Evolutionary conservation across 139 green algal species (phyloP).

Genomic region (Chlamydomonas sphaeroides): DNA sequence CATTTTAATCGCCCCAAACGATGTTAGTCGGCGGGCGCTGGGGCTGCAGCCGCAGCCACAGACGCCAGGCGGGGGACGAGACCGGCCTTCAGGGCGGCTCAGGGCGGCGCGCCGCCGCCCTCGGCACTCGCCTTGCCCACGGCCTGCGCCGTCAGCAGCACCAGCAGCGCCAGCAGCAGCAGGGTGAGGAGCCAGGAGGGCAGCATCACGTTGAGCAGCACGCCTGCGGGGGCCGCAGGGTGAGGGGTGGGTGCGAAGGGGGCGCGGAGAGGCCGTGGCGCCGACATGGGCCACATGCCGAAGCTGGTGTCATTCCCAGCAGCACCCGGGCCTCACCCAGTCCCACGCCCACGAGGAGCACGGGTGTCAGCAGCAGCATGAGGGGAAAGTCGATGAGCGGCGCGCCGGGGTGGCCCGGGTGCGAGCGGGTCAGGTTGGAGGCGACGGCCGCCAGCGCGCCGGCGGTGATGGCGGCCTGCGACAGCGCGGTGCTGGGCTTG

Average conservation of each 20-base stretch:
- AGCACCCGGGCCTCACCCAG: constrained; percentile 20
- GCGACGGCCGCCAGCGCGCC: constrained; percentile 46
- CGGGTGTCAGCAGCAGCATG: constrained; percentile 54
- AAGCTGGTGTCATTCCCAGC: no score
- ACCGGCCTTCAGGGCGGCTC: no score
- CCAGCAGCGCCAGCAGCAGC: constrained; percentile 56
- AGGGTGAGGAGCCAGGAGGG: constrained; percentile 60
- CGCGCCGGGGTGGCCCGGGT: constrained; percentile 27
- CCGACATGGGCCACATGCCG: no score
- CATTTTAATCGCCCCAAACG: no score
- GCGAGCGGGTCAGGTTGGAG: constrained; percentile 21
- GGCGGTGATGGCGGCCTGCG: constrained; percentile 58
- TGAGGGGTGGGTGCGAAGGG: background rate
- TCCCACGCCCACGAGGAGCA: constrained; percentile 56
- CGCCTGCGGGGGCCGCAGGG: constrained; percentile 39
- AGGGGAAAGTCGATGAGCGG: constrained; percentile 56
- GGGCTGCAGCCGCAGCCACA: no score
- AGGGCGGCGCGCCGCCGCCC: no score
- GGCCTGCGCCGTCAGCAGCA: constrained; percentile 18
- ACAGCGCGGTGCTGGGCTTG: constrained; percentile 60
- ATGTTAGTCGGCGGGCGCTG: no score
- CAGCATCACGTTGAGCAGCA: constrained; percentile 61
- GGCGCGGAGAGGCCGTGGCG: background rate
- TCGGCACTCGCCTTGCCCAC: constrained; percentile 4
- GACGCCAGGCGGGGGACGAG: no score